These are phyloP conservation scores for Mortierella sp. DNA, from an alignment of 371 early-diverging fungal species.

Conservation along the genomic window DNA sequence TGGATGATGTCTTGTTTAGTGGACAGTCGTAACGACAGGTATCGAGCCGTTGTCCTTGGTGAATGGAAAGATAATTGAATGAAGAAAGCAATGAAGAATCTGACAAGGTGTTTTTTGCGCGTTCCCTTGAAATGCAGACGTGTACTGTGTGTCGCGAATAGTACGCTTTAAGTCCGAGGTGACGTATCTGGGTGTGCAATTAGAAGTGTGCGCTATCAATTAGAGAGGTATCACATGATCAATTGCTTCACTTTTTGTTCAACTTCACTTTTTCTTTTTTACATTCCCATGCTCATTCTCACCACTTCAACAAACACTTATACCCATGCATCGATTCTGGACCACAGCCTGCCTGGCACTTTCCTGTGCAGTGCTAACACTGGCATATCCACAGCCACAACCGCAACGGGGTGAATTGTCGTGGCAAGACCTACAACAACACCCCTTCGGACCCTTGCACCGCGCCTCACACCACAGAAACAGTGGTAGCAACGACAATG, in stretches of 20 bases:
- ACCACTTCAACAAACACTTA: not conserved
- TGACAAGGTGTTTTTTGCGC: not conserved
- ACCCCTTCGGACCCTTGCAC: constrained; percentile 2
- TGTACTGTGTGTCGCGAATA: not conserved
- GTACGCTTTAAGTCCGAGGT: not conserved
- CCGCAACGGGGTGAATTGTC: constrained; percentile 3
- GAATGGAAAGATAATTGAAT: constrained; percentile 1
- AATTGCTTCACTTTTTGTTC: not conserved
- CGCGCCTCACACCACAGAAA: constrained; percentile 5
- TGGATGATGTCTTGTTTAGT: constrained; percentile 10
- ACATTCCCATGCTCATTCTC: not conserved
- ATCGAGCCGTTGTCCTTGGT: not conserved
- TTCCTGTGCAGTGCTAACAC: constrained; percentile 26
- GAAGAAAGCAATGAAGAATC: constrained; percentile 1
- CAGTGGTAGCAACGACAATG: constrained; percentile 2
- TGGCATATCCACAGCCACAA: constrained; percentile 29
- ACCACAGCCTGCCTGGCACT: constrained; percentile 27
- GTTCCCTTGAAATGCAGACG: not conserved
- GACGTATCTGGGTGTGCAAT: constrained; percentile 18
- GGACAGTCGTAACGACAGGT: not conserved
- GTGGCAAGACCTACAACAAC: constrained; percentile 21
- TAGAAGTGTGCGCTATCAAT: not conserved
- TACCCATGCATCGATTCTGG: constrained; percentile 30
- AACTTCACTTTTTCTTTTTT: not conserved
- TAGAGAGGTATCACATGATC: constrained; percentile 8